phyloP scores from a whole-genome alignment of 1,284 basidiomycete genomes.

The Trichosporon sp. region DNA sequence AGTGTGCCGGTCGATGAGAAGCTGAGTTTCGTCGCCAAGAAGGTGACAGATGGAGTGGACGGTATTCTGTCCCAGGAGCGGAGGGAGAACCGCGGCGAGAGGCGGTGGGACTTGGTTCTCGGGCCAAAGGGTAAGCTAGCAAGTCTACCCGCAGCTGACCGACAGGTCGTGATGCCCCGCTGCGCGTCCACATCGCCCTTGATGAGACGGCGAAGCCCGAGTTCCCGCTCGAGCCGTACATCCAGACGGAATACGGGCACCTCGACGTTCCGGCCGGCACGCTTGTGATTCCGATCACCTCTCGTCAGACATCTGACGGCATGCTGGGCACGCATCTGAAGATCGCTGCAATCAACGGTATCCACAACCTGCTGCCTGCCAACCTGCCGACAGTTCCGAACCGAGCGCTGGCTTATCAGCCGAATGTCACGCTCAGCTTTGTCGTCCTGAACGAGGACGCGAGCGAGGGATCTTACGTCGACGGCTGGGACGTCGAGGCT shows the following conservation, averaged over 20 bases:
- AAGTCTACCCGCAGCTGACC: not conserved
- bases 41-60: conserved; percentile 35
- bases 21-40: conserved; percentile 23
- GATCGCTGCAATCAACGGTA: conserved; percentile 53
- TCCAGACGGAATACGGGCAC: conserved; percentile 24
- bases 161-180: conserved; percentile 12
- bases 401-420: conserved; percentile 59
- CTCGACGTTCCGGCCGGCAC: conserved; percentile 24
- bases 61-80: conserved; percentile 26
- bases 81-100: conserved; percentile 16
- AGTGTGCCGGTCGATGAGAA: conserved; percentile 20
- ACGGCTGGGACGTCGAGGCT: conserved; percentile 66
- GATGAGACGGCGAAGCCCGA: conserved; percentile 28
- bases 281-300: conserved; percentile 32
- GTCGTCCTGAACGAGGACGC: conserved; percentile 79
- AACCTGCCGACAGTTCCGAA: conserved; percentile 48
- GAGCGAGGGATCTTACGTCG: conserved; percentile 59
- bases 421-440: conserved; percentile 58
- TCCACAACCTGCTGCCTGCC: conserved; percentile 57
- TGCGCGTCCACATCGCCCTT: conserved; percentile 31
- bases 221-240: conserved; percentile 42
- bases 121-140: conserved; percentile 15
- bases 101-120: conserved; percentile 29
- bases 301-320: not conserved
- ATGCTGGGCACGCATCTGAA: conserved; percentile 31